Percentiles rank a stretch among this genome's conserved stretches.
phyloP scores from a whole-genome alignment of 2,329 filamentous ascomycete genomes.

The Aspergillus sp. region DNA sequence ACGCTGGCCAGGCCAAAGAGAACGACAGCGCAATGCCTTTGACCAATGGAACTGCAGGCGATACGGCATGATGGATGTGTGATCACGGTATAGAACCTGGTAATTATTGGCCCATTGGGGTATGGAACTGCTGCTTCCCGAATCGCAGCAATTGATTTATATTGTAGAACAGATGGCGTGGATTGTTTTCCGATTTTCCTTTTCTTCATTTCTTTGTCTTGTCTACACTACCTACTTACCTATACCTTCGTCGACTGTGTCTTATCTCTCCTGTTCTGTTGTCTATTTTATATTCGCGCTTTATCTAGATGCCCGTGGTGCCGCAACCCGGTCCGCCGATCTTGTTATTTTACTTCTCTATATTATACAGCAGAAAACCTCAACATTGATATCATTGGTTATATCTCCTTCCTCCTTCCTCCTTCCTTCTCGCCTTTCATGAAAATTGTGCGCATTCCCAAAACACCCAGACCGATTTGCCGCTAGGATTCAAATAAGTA shows the following conservation, averaged over 20 bases:
- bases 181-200: neutral
- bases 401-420: neutral
- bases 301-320: neutral
- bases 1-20: conserved; percentile 24
- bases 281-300: conserved; percentile 10
- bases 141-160: neutral
- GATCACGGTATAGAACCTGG: neutral
- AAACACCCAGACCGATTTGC: no score
- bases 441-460: no score
- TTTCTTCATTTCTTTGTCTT: neutral
- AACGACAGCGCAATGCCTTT: conserved; percentile 41
- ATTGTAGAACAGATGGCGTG: conserved; percentile 1
- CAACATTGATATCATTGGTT: neutral
- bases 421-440: no score
- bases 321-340: neutral
- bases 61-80: conserved; percentile 42
- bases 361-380: neutral
- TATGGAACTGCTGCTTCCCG: neutral
- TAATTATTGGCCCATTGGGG: neutral
- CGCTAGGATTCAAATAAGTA: no score
- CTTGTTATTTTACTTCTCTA: neutral
- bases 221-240: neutral
- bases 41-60: conserved; percentile 59
- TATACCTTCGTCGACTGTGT: conserved; percentile 4
- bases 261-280: conserved; percentile 6